Percentiles rank a stretch among this genome's conserved stretches.
These are phyloP conservation scores for Polysphondylium violaceum DNA, from an alignment of 78 protist species.

Conservation along the genomic window DNA sequence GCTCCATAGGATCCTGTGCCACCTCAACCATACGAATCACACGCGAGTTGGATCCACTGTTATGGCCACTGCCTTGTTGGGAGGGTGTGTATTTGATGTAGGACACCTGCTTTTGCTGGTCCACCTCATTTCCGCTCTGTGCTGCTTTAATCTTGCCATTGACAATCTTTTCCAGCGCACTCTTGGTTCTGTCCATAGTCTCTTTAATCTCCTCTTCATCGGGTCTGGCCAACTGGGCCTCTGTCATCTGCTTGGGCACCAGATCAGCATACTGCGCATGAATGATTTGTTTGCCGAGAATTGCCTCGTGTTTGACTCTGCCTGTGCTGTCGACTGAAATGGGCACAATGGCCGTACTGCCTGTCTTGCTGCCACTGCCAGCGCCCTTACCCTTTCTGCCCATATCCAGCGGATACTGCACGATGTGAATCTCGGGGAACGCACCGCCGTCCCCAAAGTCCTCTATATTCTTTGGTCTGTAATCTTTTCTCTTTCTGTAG, in stretches of 20 bases:
- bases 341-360: constrained; percentile 24
- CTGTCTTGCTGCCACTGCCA: background rate
- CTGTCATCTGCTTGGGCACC: constrained; percentile 77
- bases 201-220: constrained; percentile 75
- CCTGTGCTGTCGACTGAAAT: constrained; percentile 51
- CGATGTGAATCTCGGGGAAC: constrained; percentile 94
- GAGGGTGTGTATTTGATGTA: constrained; percentile 85
- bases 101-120: constrained; percentile 14
- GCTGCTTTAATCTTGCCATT: constrained; percentile 64
- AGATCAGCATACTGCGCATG: constrained; percentile 58
- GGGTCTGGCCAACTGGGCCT: constrained; percentile 83
- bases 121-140: constrained; percentile 17
- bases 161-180: constrained; percentile 80
- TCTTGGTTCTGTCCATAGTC: constrained; percentile 76
- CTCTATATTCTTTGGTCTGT: constrained; percentile 72
- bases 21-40: constrained; percentile 91
- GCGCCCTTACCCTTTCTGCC: constrained; percentile 78
- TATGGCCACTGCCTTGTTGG: constrained; percentile 13
- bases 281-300: constrained; percentile 44
- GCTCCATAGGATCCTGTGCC: constrained; percentile 96
- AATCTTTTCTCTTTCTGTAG: constrained; percentile 80
- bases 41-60: constrained; percentile 78
- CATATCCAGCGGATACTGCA: constrained; percentile 93
- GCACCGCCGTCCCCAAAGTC: constrained; percentile 98
- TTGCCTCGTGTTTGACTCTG: constrained; percentile 50